Conservation (phyloP, 2,329 filamentous ascomycete genomes). For the Curvularia sp. region DNA sequence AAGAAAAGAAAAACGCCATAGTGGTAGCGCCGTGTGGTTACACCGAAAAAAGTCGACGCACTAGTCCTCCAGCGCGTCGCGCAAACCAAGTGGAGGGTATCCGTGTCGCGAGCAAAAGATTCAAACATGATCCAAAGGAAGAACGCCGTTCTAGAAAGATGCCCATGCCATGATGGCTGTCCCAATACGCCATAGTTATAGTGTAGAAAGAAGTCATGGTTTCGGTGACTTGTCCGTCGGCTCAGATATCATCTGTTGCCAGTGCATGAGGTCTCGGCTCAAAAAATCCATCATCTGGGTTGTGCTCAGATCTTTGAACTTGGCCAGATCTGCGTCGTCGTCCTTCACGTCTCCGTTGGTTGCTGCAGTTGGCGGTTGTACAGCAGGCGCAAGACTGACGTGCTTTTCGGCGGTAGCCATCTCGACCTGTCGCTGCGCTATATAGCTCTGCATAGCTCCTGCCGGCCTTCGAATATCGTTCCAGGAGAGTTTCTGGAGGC, state of each 20-base stretch:
- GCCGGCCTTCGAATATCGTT: slow-evolving; percentile 87
- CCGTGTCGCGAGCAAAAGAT: slow-evolving; percentile 27
- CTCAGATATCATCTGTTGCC: slow-evolving; percentile 68
- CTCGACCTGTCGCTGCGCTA: slow-evolving; percentile 86
- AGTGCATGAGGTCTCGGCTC: slow-evolving; percentile 80
- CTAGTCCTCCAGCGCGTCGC: slow-evolving; percentile 1
- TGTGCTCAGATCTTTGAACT: slow-evolving; percentile 77
- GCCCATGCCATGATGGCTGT: slow-evolving; percentile 1
- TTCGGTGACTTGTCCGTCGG: slow-evolving; percentile 38
- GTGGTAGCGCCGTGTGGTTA: background rate
- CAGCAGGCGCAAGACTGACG: slow-evolving; percentile 33
- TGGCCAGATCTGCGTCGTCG: slow-evolving; percentile 45
- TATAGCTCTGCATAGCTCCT: slow-evolving; percentile 85
- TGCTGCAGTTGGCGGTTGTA: slow-evolving; percentile 28
- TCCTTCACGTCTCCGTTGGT: slow-evolving; percentile 52
- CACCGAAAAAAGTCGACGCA: slow-evolving; percentile 4
- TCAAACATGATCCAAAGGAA: background rate
- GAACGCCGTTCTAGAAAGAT: slow-evolving; percentile 28
- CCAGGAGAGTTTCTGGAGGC: slow-evolving; percentile 72
- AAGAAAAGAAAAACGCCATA: background rate
- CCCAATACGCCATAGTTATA: slow-evolving; percentile 12
- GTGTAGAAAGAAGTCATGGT: background rate
- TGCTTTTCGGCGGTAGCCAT: slow-evolving; percentile 67
- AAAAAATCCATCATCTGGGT: slow-evolving; percentile 91
- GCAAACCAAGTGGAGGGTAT: slow-evolving; percentile 45